Conservation (phyloP, 352 stramenopile genomes). For the Phytophthora fragariae region DNA sequence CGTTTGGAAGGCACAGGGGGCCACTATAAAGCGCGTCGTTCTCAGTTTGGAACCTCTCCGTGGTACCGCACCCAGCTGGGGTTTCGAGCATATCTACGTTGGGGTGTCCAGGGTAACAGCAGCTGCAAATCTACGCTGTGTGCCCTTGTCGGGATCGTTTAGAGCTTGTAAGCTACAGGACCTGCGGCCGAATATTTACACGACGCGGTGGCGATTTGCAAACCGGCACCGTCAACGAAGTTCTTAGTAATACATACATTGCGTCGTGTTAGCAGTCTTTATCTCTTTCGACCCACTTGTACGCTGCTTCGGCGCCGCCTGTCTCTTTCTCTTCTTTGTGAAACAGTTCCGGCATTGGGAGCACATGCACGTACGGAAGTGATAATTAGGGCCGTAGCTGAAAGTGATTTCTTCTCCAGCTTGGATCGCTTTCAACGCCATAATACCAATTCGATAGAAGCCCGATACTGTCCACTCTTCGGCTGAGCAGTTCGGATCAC, state of each 20-base stretch:
- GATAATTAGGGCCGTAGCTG: not conserved
- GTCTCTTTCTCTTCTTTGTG: no score
- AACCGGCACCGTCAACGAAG: not conserved
- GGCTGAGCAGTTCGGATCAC: not conserved
- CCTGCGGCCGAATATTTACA: conserved; percentile 18
- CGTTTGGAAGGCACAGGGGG: conserved; percentile 33
- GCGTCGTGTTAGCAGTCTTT: no score
- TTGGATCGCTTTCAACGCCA: not conserved
- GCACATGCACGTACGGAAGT: not conserved
- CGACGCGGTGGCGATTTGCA: conserved; percentile 17
- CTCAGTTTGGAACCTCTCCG: conserved; percentile 10
- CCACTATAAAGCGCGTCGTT: conserved; percentile 24
- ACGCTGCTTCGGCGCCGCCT: no score
- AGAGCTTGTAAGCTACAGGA: not conserved
- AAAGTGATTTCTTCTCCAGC: conserved; percentile 7
- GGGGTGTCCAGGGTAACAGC: conserved; percentile 14
- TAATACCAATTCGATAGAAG: not conserved
- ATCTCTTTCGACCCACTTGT: no score
- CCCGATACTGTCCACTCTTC: not conserved
- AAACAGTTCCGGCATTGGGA: no score
- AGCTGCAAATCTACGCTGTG: not conserved
- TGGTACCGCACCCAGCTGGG: not conserved
- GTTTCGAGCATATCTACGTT: conserved; percentile 26
- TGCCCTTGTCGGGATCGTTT: conserved; percentile 12
- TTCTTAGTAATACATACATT: not conserved